Conservation (phyloP, 2,329 filamentous ascomycete genomes). For the Scytalidium lignicola region DNA sequence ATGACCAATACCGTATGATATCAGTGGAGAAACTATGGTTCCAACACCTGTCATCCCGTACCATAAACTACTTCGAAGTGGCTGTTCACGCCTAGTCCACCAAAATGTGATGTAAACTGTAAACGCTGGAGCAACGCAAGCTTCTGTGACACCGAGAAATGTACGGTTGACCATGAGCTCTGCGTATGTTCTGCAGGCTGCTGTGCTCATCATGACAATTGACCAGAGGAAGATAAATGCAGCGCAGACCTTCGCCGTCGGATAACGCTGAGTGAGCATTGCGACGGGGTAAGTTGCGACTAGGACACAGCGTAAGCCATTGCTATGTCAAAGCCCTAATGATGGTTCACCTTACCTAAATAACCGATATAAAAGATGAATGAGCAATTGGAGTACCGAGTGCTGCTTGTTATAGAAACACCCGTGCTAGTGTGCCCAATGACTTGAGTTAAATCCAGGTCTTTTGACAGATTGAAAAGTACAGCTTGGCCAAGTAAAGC, state of each 20-base stretch:
- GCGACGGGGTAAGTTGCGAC: not conserved
- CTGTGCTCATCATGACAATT: not conserved
- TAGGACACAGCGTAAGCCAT: not conserved
- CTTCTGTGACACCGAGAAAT: constrained; percentile 31
- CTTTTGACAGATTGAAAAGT: not conserved
- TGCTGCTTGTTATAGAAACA: not conserved
- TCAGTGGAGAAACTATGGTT: not conserved
- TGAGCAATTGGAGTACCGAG: not conserved
- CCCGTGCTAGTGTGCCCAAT: not conserved
- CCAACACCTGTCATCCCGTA: not conserved
- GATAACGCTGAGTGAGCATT: not conserved
- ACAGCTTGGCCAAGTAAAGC: not conserved
- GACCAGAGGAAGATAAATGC: not conserved
- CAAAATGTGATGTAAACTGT: constrained; percentile 3
- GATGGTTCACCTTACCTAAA: not conserved
- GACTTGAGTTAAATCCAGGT: not conserved
- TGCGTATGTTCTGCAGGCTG: not conserved
- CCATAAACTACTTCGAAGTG: constrained; percentile 5
- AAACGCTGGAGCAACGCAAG: constrained; percentile 14
- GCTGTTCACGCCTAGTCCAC: constrained; percentile 6
- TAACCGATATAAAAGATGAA: not conserved
- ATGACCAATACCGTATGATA: not conserved
- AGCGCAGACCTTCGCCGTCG: not conserved
- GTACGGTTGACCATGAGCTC: constrained; percentile 29
- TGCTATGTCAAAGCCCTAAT: too few species aligned